Evolutionary conservation across 306 rosid species (phyloP).

Genomic region (Castanospermum australe): DNA sequence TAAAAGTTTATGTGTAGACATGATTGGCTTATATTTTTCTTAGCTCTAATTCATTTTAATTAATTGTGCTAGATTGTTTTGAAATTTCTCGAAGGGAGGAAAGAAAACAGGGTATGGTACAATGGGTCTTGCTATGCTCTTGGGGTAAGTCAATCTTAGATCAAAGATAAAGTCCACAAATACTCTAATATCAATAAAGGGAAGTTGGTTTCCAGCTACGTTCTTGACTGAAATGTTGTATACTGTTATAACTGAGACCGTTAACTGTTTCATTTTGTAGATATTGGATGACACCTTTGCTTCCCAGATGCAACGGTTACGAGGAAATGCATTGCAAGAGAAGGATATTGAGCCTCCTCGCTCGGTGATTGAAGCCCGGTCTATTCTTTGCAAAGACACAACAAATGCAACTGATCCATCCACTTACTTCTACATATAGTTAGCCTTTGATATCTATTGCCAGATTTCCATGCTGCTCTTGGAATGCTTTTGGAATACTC

Average conservation of each 20-base stretch:
- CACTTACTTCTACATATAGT: conserved; percentile 57
- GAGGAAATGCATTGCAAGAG: conserved; percentile 88
- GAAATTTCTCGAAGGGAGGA: conserved; percentile 91
- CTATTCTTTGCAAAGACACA: conserved; percentile 87
- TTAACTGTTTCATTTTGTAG: conserved; percentile 44
- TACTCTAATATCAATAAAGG: not conserved
- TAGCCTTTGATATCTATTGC: not conserved
- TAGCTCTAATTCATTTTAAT: conserved; percentile 8
- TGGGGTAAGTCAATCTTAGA: conserved; percentile 58
- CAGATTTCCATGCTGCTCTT: not conserved
- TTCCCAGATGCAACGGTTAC: conserved; percentile 89
- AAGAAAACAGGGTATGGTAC: conserved; percentile 91
- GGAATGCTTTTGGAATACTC: not conserved
- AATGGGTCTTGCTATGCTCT: conserved; percentile 93
- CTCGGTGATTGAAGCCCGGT: conserved; percentile 85
- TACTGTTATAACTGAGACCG: not conserved
- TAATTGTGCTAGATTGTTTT: conserved; percentile 58
- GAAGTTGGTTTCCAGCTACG: too few relatives aligned
- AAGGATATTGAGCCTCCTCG: conserved; percentile 96
- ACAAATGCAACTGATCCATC: conserved; percentile 64
- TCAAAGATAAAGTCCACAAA: not conserved
- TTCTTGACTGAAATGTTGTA: not conserved
- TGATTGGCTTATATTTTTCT: conserved; percentile 10
- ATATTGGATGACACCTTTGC: conserved; percentile 94
- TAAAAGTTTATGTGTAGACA: not conserved